Evolutionary conservation across 495 filamentous ascomycete species (phyloP), one percentile per base, ranked within the genome.

Genomic region (Rostrohypoxylon terebratum): DNA sequence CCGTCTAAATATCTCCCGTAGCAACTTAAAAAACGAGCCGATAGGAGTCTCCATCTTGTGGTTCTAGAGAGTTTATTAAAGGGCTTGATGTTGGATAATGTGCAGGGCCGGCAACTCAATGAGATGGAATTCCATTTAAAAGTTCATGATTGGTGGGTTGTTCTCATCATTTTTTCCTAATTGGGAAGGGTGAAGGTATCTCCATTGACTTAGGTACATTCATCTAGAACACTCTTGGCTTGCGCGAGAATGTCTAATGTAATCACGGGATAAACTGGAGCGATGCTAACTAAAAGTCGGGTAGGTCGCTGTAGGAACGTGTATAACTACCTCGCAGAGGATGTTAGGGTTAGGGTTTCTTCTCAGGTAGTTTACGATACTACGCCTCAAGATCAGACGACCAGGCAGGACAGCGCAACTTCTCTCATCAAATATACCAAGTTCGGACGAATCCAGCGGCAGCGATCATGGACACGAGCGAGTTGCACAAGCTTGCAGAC

Each of bases 401-500:
- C 44, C n/a, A 7, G 11, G 16, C 18, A 48, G 23, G 4, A 20
- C 18, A 21, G 14, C 13, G 38, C 13, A 3, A 47, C 6, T 7
- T 47, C 11, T 47, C 11, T 47, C 18, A 7, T 48, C 45, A 10
- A 23, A 48, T 48, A 48, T 21, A 48, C 45, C 45, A n/a, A 48
- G 16, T 47, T 16, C 13, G 18, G 44, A 47, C 44, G 44, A 16
- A 16, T 21, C 20, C 9, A n/a, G 45, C 5, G 14, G 31, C 28
- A 58, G n/a, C 6, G 21, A 38, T 23, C 6, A 58, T 58, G 54
- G 40, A 40, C 21, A 40, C 31, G 5, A 0, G n/a, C 3, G 54
- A 58, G 4, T 40, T 58, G 10, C n/a, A 58, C 54, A 33, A 58
- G 23, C 38, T 58, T 7, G 54, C 54, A 11, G 54, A n/a, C 38